A percentile compares a stretch with the other conserved stretches of the same genome.
Evolutionary conservation across 192 early-diverging fungal species (phyloP).

Genomic region (Coemansia sp.): DNA sequence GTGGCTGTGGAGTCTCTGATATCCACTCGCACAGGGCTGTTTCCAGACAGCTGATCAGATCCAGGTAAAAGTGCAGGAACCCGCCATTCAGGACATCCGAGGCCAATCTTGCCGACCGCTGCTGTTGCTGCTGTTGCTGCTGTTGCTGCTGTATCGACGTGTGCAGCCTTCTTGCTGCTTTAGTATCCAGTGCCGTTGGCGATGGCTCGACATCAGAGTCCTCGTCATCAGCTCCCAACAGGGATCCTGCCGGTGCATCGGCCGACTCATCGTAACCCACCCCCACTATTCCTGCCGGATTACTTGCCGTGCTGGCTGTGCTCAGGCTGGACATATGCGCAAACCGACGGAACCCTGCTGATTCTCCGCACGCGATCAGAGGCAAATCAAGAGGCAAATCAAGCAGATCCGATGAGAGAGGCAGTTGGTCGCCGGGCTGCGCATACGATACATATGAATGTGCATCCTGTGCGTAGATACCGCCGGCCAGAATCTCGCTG

Average conservation of each 20-base stretch:
- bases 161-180: slow-evolving; percentile 24
- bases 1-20: slow-evolving; percentile 13
- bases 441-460: slow-evolving; percentile 39
- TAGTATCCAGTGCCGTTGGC: slow-evolving; percentile 34
- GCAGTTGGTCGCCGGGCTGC: slow-evolving; percentile 42
- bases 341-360: slow-evolving; percentile 17
- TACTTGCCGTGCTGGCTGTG: slow-evolving; percentile 40
- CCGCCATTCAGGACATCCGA: slow-evolving; percentile 52
- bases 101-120: background rate
- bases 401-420: slow-evolving; percentile 20
- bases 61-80: slow-evolving; percentile 66
- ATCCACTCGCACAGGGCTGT: slow-evolving; percentile 26
- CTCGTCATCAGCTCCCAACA: slow-evolving; percentile 5
- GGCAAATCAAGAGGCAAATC: slow-evolving; percentile 25
- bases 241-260: too few species aligned
- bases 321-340: slow-evolving; percentile 34
- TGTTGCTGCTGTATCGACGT: slow-evolving; percentile 14
- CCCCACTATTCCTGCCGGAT: slow-evolving; percentile 3
- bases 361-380: background rate
- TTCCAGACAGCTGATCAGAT: slow-evolving; percentile 59
- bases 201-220: slow-evolving; percentile 27
- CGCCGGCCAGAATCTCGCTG: slow-evolving; percentile 38
- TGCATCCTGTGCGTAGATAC: slow-evolving; percentile 37
- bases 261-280: too few species aligned
- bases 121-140: slow-evolving; percentile 5